Evolutionary conservation across 2,329 filamentous ascomycete genomes (phyloP).

Genomic region (Lecanicillium sp.): DNA sequence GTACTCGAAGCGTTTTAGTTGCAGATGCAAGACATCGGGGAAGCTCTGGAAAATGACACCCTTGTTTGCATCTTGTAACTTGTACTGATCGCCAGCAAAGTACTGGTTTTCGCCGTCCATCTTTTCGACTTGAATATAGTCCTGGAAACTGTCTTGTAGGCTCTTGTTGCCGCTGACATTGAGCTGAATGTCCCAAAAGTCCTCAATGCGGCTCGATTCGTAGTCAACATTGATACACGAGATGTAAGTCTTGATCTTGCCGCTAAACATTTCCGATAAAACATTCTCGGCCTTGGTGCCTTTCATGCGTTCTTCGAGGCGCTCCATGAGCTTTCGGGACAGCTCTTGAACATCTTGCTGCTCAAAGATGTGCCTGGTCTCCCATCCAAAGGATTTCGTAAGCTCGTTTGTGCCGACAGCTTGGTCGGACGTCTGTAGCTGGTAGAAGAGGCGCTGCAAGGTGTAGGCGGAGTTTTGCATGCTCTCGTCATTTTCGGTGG

Average conservation of each 20-base stretch:
- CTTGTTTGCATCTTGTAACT: constrained; percentile 93
- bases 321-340: constrained; percentile 93
- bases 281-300: constrained; percentile 86
- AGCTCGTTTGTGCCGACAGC: constrained; percentile 89
- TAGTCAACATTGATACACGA: constrained; percentile 98
- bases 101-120: constrained; percentile 99
- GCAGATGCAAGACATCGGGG: constrained; percentile 86
- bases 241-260: constrained; percentile 98
- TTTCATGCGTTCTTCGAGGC: constrained; percentile 97
- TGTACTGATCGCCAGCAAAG: constrained; percentile 80
- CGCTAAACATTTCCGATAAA: constrained; percentile 84
- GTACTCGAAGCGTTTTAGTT: constrained; percentile 96
- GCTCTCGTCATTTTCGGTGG: constrained; percentile 75
- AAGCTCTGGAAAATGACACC: constrained; percentile 96
- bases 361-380: constrained; percentile 94
- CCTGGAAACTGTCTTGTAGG: constrained; percentile 86
- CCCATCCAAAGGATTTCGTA: constrained; percentile 96
- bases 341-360: constrained; percentile 98
- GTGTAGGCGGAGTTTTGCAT: constrained; percentile 87
- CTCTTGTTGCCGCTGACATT: constrained; percentile 94
- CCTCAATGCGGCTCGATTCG: constrained; percentile 89
- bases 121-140: constrained; percentile 94
- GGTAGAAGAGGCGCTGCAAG: constrained; percentile 88
- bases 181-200: constrained; percentile 98
- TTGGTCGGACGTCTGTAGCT: constrained; percentile 74